phyloP scores from a whole-genome alignment of 495 filamentous ascomycete genomes.

The Acidiella bohemica region DNA sequence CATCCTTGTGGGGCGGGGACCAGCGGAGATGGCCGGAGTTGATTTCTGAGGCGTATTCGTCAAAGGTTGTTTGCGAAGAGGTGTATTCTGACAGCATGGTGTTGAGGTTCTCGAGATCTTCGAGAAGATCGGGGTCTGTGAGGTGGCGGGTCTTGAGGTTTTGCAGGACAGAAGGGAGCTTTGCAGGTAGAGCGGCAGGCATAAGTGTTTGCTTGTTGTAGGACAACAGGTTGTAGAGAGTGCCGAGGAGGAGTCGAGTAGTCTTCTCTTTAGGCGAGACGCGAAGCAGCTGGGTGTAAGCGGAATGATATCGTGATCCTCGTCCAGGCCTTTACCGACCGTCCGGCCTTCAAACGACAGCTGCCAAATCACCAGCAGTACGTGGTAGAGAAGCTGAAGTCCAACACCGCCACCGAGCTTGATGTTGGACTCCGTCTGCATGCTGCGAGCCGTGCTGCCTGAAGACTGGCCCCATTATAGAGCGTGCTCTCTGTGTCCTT shows the following conservation, averaged over 20 bases:
- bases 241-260: conserved; percentile 78
- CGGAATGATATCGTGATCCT: conserved; percentile 81
- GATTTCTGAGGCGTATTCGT: conserved; percentile 85
- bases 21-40: conserved; percentile 81
- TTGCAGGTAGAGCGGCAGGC: conserved; percentile 65
- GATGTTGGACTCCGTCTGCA: conserved; percentile 39
- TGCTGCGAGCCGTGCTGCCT: conserved; percentile 22
- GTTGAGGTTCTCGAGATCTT: conserved; percentile 63
- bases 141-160: conserved; percentile 73
- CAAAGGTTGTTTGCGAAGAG: conserved; percentile 91
- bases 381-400: conserved; percentile 86
- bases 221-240: conserved; percentile 72
- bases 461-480: conserved; percentile 61
- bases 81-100: conserved; percentile 85
- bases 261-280: conserved; percentile 97
- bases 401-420: conserved; percentile 73
- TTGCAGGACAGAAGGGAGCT: conserved; percentile 65
- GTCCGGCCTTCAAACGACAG: conserved; percentile 77
- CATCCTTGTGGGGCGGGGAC: conserved; percentile 87
- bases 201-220: conserved; percentile 65
- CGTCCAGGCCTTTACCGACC: conserved; percentile 74
- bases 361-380: conserved; percentile 88
- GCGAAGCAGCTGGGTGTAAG: conserved; percentile 82
- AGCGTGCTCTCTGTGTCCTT: conserved; percentile 56
- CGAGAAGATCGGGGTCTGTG: conserved; percentile 75